Base-by-base conservation (phyloP, 352 stramenopile species). In the Phytophthora tentaculata region DNA sequence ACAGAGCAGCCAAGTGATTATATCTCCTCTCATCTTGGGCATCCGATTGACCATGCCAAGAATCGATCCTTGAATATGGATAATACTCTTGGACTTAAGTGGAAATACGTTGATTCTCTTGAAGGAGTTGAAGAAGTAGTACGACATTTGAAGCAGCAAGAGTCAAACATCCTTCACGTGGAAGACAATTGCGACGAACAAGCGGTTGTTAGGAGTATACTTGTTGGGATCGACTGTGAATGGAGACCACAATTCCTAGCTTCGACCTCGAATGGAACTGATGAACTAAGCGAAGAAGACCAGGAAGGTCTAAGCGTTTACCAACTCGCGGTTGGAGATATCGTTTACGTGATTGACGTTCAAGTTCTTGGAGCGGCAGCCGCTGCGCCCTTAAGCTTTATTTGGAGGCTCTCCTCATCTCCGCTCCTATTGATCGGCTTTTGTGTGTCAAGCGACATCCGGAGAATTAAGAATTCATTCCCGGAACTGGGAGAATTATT, bases 141-240 rank as follows among this genome's bases (percentile, higher is more conserved):
- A 39, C 52, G 47, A 35, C 53, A 62, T 19, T 28, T 86, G 9
- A 53, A 61, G 8, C 20, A 58, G 10, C 47, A 56, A 23, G 64
- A 70, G 44, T 24, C 16, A 17, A 16, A 12, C 22, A 17, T 71
- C 10, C 19, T 24, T 4, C 26, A 53, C 12, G 39, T 5, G 9
- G 24, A 56, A 50, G 22, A 51, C 9, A 2, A 28, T 2, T 29
- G 16, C 19, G 47, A 61, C 5, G 19, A 71, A 28, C 64, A 64
- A 32, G 50, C 54, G 2, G 56, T 69, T 16, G 44, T 39, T 48
- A 16, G 29, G 17, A 61, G 68, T 8, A 68, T 80, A 44, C 17
- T 89, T 43, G 53, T 91, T 60, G 83, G 79, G 2, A 72, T 91
- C 47, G 83, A 91, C 47, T 89, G 81, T 66, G 83, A 91, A 39